Conservation (phyloP, 2,329 filamentous ascomycete species). For the Penicillium hordei region DNA sequence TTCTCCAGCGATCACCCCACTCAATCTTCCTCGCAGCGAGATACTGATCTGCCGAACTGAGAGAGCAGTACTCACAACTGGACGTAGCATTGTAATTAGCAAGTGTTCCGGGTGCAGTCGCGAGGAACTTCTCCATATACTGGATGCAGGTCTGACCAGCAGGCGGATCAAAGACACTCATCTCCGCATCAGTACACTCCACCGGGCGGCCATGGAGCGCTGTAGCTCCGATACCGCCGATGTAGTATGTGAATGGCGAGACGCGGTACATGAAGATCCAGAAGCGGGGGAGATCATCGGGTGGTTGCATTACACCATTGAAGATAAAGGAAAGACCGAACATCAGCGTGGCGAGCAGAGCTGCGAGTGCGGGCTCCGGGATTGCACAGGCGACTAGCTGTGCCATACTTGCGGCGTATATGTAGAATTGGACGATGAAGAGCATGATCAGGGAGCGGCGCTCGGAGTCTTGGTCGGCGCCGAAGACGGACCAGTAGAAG, state of each 20-base stretch:
- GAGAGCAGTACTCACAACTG: constrained; percentile 52
- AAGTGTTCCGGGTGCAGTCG: constrained; percentile 53
- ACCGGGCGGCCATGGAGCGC: constrained; percentile 67
- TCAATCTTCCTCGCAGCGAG: constrained; percentile 46
- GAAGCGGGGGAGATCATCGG: constrained; percentile 63
- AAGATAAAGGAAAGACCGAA: constrained; percentile 21
- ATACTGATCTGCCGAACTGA: constrained; percentile 39
- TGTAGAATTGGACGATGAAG: constrained; percentile 24
- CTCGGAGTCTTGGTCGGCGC: constrained; percentile 12
- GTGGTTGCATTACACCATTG: constrained; percentile 61
- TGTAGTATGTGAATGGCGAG: constrained; percentile 53
- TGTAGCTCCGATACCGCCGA: constrained; percentile 64
- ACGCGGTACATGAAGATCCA: constrained; percentile 63
- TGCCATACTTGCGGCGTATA: constrained; percentile 21
- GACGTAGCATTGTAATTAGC: constrained; percentile 48
- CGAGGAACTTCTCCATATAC: constrained; percentile 58
- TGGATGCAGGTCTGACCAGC: constrained; percentile 55
- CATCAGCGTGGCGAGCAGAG: constrained; percentile 20
- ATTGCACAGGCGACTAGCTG: constrained; percentile 15
- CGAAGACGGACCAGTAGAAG: constrained; percentile 26
- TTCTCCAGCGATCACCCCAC: constrained; percentile 63
- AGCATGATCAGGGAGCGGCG: constrained; percentile 19
- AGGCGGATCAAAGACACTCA: constrained; percentile 63
- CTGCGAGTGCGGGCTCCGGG: constrained; percentile 15
- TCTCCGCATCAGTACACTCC: constrained; percentile 67